Conservation (phyloP, 2,329 filamentous ascomycete species). For the Paecilomyces sp. region DNA sequence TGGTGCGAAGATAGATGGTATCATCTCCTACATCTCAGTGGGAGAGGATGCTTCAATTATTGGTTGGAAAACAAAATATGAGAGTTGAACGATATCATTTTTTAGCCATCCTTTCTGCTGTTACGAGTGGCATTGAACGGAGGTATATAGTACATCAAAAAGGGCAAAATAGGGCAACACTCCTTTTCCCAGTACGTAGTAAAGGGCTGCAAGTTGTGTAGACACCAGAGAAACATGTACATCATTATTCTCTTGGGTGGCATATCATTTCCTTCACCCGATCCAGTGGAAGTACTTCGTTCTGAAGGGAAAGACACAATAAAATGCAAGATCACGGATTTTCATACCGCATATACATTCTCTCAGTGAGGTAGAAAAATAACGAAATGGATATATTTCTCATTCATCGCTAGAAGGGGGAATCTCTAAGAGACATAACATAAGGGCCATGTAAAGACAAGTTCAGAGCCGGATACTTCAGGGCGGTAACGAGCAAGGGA, state of each 20-base stretch:
- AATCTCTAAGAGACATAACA: not conserved
- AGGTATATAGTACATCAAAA: not conserved
- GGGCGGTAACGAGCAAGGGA: not conserved
- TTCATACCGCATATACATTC: not conserved
- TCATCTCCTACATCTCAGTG: not conserved
- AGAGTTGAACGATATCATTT: not conserved
- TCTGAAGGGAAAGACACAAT: not conserved
- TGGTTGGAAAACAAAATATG: not conserved
- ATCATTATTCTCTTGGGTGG: not conserved
- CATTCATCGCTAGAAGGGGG: not conserved
- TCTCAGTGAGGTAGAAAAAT: not conserved
- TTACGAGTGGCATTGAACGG: not conserved
- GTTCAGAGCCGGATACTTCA: not conserved
- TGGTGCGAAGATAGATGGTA: not conserved
- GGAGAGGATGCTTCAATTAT: not conserved
- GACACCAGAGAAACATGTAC: not conserved
- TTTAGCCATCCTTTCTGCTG: no score
- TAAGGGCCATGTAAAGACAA: not conserved
- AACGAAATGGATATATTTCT: not conserved
- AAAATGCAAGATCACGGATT: not conserved
- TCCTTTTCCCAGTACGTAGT: not conserved
- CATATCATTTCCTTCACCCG: not conserved
- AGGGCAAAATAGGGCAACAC: not conserved
- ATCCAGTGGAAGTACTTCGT: not conserved
- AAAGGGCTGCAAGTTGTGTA: not conserved